These are phyloP conservation scores for Penicillium simplicissimum DNA, from an alignment of 495 filamentous ascomycete species.

Conservation along the genomic window DNA sequence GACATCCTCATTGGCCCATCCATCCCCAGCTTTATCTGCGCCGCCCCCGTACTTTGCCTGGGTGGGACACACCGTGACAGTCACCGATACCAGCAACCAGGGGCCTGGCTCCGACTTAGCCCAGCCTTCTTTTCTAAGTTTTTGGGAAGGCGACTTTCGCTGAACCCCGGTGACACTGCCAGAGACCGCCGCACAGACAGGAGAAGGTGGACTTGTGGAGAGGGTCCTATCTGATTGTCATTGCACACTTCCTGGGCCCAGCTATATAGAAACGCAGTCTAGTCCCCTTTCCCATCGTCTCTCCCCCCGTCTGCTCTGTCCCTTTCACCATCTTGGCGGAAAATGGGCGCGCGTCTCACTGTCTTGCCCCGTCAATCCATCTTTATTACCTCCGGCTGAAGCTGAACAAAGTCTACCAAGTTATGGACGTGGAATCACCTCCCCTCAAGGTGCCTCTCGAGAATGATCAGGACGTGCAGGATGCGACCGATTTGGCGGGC, in stretches of 20 bases:
- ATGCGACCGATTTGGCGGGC: slow-evolving; percentile 52
- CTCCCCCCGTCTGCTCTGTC: neutral
- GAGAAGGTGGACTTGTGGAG: neutral
- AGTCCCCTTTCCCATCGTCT: neutral
- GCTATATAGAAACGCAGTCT: slow-evolving; percentile 22
- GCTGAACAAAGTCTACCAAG: slow-evolving; percentile 11
- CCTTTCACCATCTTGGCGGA: slow-evolving; percentile 15
- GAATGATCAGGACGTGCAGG: slow-evolving; percentile 43
- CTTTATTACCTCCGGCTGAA: slow-evolving; percentile 19
- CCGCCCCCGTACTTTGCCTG: slow-evolving; percentile 21
- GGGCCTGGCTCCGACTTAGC: no score
- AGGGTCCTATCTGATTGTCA: neutral
- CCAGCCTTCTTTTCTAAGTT: neutral
- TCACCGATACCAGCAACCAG: neutral
- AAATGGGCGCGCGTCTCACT: slow-evolving; percentile 26
- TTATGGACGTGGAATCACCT: slow-evolving; percentile 39
- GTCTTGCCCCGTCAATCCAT: slow-evolving; percentile 12
- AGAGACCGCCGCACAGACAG: neutral
- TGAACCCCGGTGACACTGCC: no score
- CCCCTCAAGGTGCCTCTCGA: slow-evolving; percentile 35
- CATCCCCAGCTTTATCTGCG: slow-evolving; percentile 31
- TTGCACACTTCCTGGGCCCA: neutral
- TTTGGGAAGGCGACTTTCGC: neutral
- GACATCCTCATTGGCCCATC: slow-evolving; percentile 16
- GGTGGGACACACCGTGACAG: slow-evolving; percentile 12